Evolutionary conservation across 345 rosid genomes (phyloP).

Genomic region (Laguncularia racemosa): DNA sequence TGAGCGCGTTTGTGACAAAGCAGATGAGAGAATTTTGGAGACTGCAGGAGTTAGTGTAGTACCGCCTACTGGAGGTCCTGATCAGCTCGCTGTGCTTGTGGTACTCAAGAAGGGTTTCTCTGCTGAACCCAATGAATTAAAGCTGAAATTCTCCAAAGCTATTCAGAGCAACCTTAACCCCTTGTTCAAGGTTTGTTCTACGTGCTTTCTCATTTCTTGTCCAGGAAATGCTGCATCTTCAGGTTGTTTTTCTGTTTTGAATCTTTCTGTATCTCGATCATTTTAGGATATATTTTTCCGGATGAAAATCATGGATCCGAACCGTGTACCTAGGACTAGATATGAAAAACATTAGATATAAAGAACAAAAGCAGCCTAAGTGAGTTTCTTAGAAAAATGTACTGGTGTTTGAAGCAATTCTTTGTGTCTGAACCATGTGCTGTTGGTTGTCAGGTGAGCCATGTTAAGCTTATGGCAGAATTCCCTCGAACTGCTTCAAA

Average conservation of each 20-base stretch:
- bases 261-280: not conserved
- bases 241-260: not conserved
- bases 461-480: conserved; percentile 52
- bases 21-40: conserved; percentile 70
- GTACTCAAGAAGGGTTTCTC: conserved; percentile 53
- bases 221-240: not conserved
- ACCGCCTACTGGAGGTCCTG: conserved; percentile 68
- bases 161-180: conserved; percentile 79
- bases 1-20: conserved; percentile 63
- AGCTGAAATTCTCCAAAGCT: conserved; percentile 44
- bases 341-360: too few relatives aligned
- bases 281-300: too few relatives aligned
- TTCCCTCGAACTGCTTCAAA: conserved; percentile 84
- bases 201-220: not conserved
- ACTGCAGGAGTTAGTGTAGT: conserved; percentile 67
- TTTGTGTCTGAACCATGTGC: not conserved
- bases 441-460: conserved; percentile 48
- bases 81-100: conserved; percentile 45
- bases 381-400: too few relatives aligned
- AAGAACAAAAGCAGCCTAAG: too few relatives aligned
- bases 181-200: conserved; percentile 57
- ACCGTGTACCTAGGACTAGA: too few relatives aligned
- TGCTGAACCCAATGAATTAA: conserved; percentile 36
- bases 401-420: too few relatives aligned
- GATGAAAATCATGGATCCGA: too few relatives aligned